These are phyloP conservation scores for Claviceps humidiphila DNA, from an alignment of 2,329 filamentous ascomycete species.

Conservation along the genomic window DNA sequence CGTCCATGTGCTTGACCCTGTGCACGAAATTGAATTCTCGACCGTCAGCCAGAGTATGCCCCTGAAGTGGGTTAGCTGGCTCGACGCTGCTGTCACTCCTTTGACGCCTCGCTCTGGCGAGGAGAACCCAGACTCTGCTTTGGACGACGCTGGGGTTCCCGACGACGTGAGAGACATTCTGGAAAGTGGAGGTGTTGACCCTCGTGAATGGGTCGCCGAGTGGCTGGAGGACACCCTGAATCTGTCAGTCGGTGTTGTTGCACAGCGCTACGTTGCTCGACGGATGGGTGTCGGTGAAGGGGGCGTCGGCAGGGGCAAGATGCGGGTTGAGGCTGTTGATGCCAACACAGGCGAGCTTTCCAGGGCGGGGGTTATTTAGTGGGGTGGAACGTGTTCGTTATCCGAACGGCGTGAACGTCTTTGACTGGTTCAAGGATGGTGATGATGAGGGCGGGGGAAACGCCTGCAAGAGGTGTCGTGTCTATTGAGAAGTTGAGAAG, in stretches of 20 bases:
- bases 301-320: conserved; percentile 47
- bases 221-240: conserved; percentile 86
- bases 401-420: not conserved
- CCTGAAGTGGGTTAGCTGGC: conserved; percentile 77
- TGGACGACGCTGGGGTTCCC: conserved; percentile 34
- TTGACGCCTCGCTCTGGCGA: conserved; percentile 40
- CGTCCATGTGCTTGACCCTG: conserved; percentile 70
- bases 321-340: conserved; percentile 41
- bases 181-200: conserved; percentile 62
- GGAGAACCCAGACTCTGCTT: conserved; percentile 25
- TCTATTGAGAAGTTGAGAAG: no score
- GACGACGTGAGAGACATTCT: conserved; percentile 83
- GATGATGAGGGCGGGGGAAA: not conserved
- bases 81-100: conserved; percentile 62
- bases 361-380: conserved; percentile 41
- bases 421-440: not conserved
- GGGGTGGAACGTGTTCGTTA: not conserved
- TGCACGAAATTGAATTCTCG: conserved; percentile 80
- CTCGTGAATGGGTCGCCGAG: conserved; percentile 91
- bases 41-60: conserved; percentile 75
- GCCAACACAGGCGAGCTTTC: conserved; percentile 47
- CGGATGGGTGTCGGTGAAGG: conserved; percentile 93
- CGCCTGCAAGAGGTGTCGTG: no score
- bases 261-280: conserved; percentile 86
- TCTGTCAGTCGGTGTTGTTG: conserved; percentile 70